phyloP scores from a whole-genome alignment of 768 basidiomycete species.

The Austroboletus eburneus region DNA sequence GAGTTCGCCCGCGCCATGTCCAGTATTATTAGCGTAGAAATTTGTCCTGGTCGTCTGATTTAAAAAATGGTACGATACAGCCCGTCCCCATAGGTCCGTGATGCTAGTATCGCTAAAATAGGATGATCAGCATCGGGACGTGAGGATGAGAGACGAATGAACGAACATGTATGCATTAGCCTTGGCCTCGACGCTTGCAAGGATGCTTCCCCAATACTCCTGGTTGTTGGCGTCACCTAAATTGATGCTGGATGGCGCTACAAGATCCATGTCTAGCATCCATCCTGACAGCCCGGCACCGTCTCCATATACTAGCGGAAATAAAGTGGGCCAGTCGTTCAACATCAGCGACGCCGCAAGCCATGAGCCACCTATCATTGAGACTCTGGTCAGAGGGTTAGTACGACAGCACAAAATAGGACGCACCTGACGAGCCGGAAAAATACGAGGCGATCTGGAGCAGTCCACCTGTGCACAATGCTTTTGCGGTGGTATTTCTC shows the following conservation, averaged over 20 bases:
- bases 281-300: slow-evolving; percentile 44
- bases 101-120: slow-evolving; percentile 54
- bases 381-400: neutral
- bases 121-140: neutral
- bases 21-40: slow-evolving; percentile 54
- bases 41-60: slow-evolving; percentile 57
- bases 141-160: neutral
- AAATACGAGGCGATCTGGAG: slow-evolving; percentile 70
- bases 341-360: slow-evolving; percentile 56
- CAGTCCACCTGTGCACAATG: slow-evolving; percentile 60
- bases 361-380: slow-evolving; percentile 64
- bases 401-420: neutral
- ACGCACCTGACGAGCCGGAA: slow-evolving; percentile 58
- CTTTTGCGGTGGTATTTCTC: slow-evolving; percentile 53
- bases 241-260: slow-evolving; percentile 49
- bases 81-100: slow-evolving; percentile 59
- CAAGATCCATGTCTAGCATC: slow-evolving; percentile 53
- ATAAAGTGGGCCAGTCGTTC: slow-evolving; percentile 58
- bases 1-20: slow-evolving; percentile 70
- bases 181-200: slow-evolving; percentile 54
- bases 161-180: slow-evolving; percentile 51
- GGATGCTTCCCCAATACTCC: slow-evolving; percentile 48
- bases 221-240: slow-evolving; percentile 46
- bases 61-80: slow-evolving; percentile 70
- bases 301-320: slow-evolving; percentile 59